A percentile compares a stretch with the other conserved stretches of the same genome.
These are phyloP conservation scores for Coelastrella sp. DNA, from an alignment of 139 green algal species.

Conservation along the genomic window DNA sequence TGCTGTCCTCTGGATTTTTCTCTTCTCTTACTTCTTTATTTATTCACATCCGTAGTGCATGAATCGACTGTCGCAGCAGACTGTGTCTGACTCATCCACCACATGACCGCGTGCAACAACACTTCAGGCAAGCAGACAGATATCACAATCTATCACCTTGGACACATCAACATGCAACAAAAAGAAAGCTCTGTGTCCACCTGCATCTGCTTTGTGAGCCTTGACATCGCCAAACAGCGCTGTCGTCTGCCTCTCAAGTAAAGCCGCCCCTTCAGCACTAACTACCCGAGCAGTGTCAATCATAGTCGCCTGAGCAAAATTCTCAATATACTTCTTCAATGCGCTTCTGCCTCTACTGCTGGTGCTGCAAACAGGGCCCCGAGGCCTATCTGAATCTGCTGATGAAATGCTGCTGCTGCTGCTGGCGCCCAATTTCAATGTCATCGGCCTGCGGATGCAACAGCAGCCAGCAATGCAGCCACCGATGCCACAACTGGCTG, in stretches of 20 bases:
- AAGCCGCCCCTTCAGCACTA: constrained; percentile 77
- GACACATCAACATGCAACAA: too few relatives aligned
- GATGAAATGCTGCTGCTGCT: background rate
- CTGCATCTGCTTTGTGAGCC: constrained; percentile 89
- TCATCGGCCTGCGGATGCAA: constrained; percentile 55
- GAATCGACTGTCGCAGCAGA: too few relatives aligned
- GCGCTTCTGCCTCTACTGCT: constrained; percentile 19
- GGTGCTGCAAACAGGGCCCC: background rate
- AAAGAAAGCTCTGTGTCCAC: constrained; percentile 32
- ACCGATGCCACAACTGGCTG: too few relatives aligned
- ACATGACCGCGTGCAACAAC: too few relatives aligned
- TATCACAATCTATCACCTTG: too few relatives aligned
- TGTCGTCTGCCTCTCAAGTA: constrained; percentile 91
- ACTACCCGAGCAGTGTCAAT: constrained; percentile 84
- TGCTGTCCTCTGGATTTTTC: too few relatives aligned
- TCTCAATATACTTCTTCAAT: constrained; percentile 80
- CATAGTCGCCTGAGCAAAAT: constrained; percentile 90
- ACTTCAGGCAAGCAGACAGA: too few relatives aligned
- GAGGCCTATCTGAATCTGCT: background rate
- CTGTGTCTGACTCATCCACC: too few relatives aligned
- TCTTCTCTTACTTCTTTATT: too few relatives aligned
- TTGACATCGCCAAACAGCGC: constrained; percentile 93
- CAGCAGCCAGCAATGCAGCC: background rate
- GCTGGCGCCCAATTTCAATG: background rate
- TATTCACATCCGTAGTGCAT: too few relatives aligned